Evolutionary conservation across 2,329 filamentous ascomycete genomes (phyloP), one percentile per base, ranked within the genome.

Genomic region (Drechslerella dactyloides): DNA sequence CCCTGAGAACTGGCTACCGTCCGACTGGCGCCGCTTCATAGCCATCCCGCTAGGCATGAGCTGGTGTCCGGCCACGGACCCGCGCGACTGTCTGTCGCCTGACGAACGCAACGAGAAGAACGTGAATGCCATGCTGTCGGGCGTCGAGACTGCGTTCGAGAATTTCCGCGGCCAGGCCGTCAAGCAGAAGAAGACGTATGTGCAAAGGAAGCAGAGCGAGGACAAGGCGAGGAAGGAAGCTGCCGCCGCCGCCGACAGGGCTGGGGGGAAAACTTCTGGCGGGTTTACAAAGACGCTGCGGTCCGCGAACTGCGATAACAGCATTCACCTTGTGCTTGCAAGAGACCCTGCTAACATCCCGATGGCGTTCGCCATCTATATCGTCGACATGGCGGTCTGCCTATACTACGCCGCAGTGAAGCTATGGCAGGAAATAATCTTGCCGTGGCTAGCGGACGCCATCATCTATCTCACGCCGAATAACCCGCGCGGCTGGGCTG

Each of bases 11-110:
- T 69, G 65, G 65, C 21, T 13, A 15, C 24, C 46, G 8, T 48
- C 24, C 3, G 58, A 63, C 17, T 62, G 58, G 65, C 57, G n/a
- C 7, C 17, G 19, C 33, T 69, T 24, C 21, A 17, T 37, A 17
- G 27, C 58, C 2, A 54, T 58, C 13, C 46, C 65, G 4, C 23
- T 27, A 6, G 37, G n/a, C 11, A 44, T 69, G 11, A 35, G 23
- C 46, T 69, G 65, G 65, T 69, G 65, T n/a, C 65, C 65, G 5
- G 24, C 42, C 2, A 40, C n/a, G 2, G 48, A 69, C 48, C n/a
- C 58, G 3, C 23, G 6, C 10, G 52, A 33, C 2, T 69, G 65
- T 35, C 6, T 69, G 3, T 35, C 52, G 0, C 30, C 50, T 2
- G 21, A 57, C 13, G 10, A 35, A n/a, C 52, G 27, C 6, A 40